Base-by-base conservation (phyloP, 495 filamentous ascomycete genomes). In the Penicillium paradoxum region DNA sequence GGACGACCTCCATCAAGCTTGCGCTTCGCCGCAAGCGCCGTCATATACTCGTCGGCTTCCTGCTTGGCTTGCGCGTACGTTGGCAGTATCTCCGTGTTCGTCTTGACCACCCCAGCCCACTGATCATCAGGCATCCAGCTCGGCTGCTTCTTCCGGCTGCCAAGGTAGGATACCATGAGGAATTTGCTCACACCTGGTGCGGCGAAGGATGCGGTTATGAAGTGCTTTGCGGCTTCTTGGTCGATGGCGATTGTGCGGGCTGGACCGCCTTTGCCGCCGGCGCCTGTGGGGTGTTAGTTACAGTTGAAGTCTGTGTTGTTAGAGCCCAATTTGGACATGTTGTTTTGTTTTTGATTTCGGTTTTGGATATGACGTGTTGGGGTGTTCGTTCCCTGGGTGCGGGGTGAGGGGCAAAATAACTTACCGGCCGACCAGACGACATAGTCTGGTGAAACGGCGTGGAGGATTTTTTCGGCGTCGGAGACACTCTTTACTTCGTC, bases 341-440 rank as follows among this genome's bases (percentile, higher is more conserved):
- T 7, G 3, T 27, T 3, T 27, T 3, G 3, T 27, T 7, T 27
- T 27, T 27, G 24, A 27, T 27, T 3, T 27, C 7, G 24, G 7
- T 3, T 27, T 27, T 27, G 3, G 24, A 27, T 7, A 27, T 27
- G 24, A 27, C 24, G 24, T 27, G 3, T 27, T 27, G 3, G 24
- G 24, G 24, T 27, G 24, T 27, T 27, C 24, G 24, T 27, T 27
- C 24, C 17, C 34, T 24, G 4, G 42, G 7, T 42, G 42, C 4
- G 36, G 36, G 45, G 48, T 50, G 46, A 25, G 51, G 39, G 30
- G 56, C 39, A 41, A 50, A 49, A 38, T 32, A 34, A 55, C 72
- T 37, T 67, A 85, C 85, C 88, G 32, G 90, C 90, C 60, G 83
- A 83, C 84, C 84, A 95, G 41, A 92, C 79, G 9, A 95, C 83